These are phyloP conservation scores for Aspergillus terreus DNA, from an alignment of 2,329 filamentous ascomycete species.

Conservation along the genomic window DNA sequence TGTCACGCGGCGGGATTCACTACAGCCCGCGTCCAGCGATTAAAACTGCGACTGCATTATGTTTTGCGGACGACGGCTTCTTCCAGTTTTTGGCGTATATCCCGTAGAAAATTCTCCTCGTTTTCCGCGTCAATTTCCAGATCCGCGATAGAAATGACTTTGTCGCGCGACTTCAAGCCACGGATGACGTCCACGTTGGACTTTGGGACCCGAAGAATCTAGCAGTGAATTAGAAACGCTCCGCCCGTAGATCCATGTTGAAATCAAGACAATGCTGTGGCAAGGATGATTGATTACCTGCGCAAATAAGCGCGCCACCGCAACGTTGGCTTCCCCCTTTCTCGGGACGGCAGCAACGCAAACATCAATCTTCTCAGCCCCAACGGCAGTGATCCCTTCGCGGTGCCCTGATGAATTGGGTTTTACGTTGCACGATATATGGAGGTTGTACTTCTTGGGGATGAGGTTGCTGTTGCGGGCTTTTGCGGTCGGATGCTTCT, in stretches of 20 bases:
- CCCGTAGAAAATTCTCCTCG: conserved; percentile 25
- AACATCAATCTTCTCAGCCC: conserved; percentile 57
- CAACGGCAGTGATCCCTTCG: conserved; percentile 58
- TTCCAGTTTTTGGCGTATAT: conserved; percentile 15
- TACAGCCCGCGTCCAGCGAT: background rate
- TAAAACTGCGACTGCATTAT: background rate
- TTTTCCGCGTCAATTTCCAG: conserved; percentile 28
- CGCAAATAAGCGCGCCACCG: conserved; percentile 61
- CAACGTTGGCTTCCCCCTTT: conserved; percentile 67
- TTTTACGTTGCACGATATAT: conserved; percentile 64
- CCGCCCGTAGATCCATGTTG: background rate
- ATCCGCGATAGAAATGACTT: conserved; percentile 48
- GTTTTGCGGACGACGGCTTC: conserved; percentile 14
- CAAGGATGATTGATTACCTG: conserved; percentile 38
- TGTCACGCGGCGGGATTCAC: conserved; percentile 13
- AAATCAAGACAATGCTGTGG: background rate
- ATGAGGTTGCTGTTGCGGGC: conserved; percentile 5
- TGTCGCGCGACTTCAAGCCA: conserved; percentile 62
- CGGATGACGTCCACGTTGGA: conserved; percentile 61
- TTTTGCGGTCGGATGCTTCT: conserved; percentile 10
- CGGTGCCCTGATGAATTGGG: conserved; percentile 60
- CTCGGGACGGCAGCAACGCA: conserved; percentile 63
- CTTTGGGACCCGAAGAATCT: conserved; percentile 61
- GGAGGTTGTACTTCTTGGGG: conserved; percentile 40
- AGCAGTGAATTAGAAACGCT: background rate